These are phyloP conservation scores for Sugiyamaella qingdaonensis DNA, from an alignment of 805 yeast species.

Conservation along the genomic window DNA sequence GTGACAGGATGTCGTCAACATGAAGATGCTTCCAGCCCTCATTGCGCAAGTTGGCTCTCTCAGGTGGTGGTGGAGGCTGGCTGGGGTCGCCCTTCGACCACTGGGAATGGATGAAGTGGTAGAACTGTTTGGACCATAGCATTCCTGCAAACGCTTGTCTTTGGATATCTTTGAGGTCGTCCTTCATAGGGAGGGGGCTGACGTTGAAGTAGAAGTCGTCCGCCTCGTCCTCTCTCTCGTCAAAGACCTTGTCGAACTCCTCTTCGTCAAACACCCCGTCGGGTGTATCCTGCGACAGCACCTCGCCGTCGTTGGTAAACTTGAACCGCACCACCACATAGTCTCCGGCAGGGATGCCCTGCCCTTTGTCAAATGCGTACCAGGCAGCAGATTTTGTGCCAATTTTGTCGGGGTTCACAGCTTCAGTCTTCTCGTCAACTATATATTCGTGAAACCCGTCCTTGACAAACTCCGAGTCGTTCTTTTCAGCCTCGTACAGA, in stretches of 20 bases:
- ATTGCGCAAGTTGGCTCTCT: constrained; percentile 84
- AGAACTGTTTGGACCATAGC: constrained; percentile 90
- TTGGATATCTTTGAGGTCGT: constrained; percentile 75
- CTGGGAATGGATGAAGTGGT: constrained; percentile 76
- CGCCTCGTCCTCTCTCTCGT: constrained; percentile 76
- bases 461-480: constrained; percentile 60
- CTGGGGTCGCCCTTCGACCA: constrained; percentile 86
- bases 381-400: constrained; percentile 89
- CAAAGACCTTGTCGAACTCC: constrained; percentile 64
- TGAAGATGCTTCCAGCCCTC: constrained; percentile 85
- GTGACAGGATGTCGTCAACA: constrained; percentile 78
- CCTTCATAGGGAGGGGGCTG: constrained; percentile 78
- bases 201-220: constrained; percentile 89
- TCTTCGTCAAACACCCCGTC: constrained; percentile 56
- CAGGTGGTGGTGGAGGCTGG: constrained; percentile 60
- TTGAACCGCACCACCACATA: constrained; percentile 80
- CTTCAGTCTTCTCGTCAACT: constrained; percentile 53
- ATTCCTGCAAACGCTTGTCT: constrained; percentile 93
- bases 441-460: constrained; percentile 89
- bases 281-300: constrained; percentile 23
- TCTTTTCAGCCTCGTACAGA: constrained; percentile 53
- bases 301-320: constrained; percentile 40
- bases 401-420: constrained; percentile 60
- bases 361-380: constrained; percentile 70
- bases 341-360: constrained; percentile 82